Percentiles rank a stretch among this genome's conserved stretches.
These are phyloP conservation scores for Phialophora tarda DNA, from an alignment of 2,329 filamentous ascomycete genomes.

Conservation along the genomic window DNA sequence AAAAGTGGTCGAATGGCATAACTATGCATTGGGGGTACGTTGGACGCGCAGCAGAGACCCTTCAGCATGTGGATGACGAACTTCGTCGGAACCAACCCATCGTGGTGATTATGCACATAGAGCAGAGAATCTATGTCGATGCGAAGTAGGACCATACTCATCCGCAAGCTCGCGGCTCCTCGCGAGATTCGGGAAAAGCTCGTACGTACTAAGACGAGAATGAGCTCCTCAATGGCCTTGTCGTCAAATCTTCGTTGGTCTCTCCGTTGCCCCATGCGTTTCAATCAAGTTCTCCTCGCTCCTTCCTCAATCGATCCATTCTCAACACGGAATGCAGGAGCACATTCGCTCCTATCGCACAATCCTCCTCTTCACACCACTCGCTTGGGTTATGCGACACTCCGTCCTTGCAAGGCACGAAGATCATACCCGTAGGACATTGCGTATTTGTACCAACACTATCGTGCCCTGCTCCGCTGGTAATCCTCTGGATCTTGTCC, in stretches of 20 bases:
- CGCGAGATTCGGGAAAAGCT: not conserved
- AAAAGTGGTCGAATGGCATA: slow-evolving; percentile 4
- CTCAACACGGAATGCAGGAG: slow-evolving; percentile 44
- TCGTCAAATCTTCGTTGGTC: not conserved
- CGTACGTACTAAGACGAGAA: not conserved
- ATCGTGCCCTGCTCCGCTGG: slow-evolving; percentile 69
- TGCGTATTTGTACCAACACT: slow-evolving; percentile 65
- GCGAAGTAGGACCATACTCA: not conserved
- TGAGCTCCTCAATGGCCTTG: not conserved
- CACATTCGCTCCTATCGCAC: slow-evolving; percentile 42
- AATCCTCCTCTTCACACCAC: slow-evolving; percentile 66
- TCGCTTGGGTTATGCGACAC: slow-evolving; percentile 69
- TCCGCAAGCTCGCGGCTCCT: not conserved
- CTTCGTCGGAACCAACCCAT: not conserved
- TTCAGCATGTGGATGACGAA: not conserved
- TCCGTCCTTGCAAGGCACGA: slow-evolving; percentile 67
- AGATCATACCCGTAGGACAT: slow-evolving; percentile 70
- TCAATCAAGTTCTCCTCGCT: slow-evolving; percentile 31
- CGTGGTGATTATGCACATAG: not conserved
- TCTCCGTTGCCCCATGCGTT: not conserved
- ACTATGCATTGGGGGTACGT: not conserved
- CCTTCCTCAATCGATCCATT: slow-evolving; percentile 48
- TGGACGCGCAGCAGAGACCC: not conserved
- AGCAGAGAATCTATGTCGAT: not conserved
- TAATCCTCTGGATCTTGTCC: slow-evolving; percentile 59